These are phyloP conservation scores for Calonectria honghensis DNA, from an alignment of 2,329 filamentous ascomycete species.

Conservation along the genomic window DNA sequence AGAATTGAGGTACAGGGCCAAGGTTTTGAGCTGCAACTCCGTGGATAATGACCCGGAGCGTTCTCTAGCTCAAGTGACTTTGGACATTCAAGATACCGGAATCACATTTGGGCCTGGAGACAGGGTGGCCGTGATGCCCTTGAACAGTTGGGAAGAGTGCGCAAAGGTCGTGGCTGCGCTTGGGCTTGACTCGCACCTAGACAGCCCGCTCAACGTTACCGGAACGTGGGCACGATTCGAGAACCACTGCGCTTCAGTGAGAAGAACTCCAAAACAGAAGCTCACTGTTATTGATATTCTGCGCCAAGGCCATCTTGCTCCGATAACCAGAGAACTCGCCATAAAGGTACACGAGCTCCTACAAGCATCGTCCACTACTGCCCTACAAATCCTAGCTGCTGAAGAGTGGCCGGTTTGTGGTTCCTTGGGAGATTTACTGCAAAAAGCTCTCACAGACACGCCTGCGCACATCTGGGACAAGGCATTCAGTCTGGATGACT, in stretches of 20 bases:
- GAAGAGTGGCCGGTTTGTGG: slow-evolving; percentile 72
- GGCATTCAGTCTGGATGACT: slow-evolving; percentile 67
- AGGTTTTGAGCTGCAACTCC: slow-evolving; percentile 65
- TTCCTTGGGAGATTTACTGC: slow-evolving; percentile 70
- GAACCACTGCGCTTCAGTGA: slow-evolving; percentile 65
- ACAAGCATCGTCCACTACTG: slow-evolving; percentile 69
- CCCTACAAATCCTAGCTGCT: slow-evolving; percentile 69
- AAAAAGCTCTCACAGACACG: slow-evolving; percentile 68
- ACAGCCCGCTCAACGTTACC: slow-evolving; percentile 62
- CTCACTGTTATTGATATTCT: slow-evolving; percentile 70
- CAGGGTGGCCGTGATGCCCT: slow-evolving; percentile 72
- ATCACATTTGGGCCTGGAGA: slow-evolving; percentile 73
- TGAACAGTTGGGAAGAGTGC: slow-evolving; percentile 73
- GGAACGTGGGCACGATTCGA: slow-evolving; percentile 69
- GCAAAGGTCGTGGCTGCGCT: slow-evolving; percentile 72
- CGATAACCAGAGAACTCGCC: slow-evolving; percentile 70
- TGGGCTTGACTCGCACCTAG: slow-evolving; percentile 68
- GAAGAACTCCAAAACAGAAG: slow-evolving; percentile 51
- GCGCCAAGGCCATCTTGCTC: slow-evolving; percentile 70
- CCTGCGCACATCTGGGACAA: slow-evolving; percentile 69
- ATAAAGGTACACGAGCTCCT: slow-evolving; percentile 69
- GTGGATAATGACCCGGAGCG: slow-evolving; percentile 68
- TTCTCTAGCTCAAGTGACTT: slow-evolving; percentile 69
- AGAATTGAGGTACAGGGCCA: slow-evolving; percentile 70
- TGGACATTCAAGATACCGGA: slow-evolving; percentile 72